A percentile compares a stretch with the other conserved stretches of the same genome.
These are phyloP conservation scores for Sphaceloma murrayae DNA, from an alignment of 2,329 filamentous ascomycete genomes.

Conservation along the genomic window DNA sequence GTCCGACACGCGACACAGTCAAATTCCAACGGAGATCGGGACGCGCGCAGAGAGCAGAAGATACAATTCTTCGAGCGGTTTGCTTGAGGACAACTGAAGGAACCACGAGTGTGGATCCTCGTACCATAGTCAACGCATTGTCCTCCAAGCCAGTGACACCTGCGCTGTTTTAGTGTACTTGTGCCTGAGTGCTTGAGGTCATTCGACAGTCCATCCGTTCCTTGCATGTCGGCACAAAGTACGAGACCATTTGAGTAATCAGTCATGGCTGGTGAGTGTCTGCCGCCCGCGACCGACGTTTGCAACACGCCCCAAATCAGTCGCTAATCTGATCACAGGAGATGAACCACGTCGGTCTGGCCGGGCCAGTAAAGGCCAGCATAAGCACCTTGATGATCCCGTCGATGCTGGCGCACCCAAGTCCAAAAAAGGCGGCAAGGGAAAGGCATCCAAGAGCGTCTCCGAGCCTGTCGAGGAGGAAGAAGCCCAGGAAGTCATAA, in stretches of 20 bases:
- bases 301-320: no score
- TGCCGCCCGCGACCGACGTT: neutral
- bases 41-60: no score
- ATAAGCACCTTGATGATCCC: constrained; percentile 76
- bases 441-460: constrained; percentile 39
- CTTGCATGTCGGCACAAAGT: constrained; percentile 14
- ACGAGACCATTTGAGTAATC: neutral
- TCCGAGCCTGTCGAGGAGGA: constrained; percentile 40
- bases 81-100: neutral
- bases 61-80: neutral
- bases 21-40: no score
- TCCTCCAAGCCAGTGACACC: constrained; percentile 6
- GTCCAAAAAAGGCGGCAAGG: constrained; percentile 35
- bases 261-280: constrained; percentile 19
- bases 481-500: constrained; percentile 64
- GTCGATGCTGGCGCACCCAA: constrained; percentile 42
- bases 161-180: constrained; percentile 9
- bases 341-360: constrained; percentile 88
- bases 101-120: neutral
- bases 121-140: constrained; percentile 11
- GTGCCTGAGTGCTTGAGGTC: constrained; percentile 13
- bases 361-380: constrained; percentile 91
- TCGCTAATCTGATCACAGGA: no score
- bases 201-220: constrained; percentile 3
- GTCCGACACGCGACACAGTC: no score